Evolutionary conservation across 352 stramenopile species (phyloP), one percentile per base, ranked within the genome.

Genomic region (Phytophthora pistaciae): DNA sequence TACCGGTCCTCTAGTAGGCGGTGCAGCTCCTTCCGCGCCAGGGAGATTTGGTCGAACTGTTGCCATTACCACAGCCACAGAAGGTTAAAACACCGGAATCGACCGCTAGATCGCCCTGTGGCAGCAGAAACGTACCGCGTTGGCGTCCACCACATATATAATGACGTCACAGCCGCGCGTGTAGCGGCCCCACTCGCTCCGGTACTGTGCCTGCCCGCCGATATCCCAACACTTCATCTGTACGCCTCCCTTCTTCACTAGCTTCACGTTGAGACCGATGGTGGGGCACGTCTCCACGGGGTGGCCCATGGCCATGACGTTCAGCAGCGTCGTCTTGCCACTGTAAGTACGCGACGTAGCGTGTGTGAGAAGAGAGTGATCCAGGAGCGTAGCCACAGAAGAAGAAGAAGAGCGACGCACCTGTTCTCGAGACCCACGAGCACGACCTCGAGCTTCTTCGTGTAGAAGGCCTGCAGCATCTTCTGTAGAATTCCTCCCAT

Each of bases 161-260:
- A 99, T 99, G 63, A 99, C 97, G 82, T 99, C 96, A 82, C 97
- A 99, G 50, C 97, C 97, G 64, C 97, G 96, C 65, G 94, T 98
- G 80, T 99, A 99, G 55, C 93, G 85, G 31, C 92, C 92, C 93
- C 93, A 98, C 71, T 98, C 93, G 62, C 85, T 95, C 67, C 97
- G 93, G 69, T 99, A 99, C 82, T 99, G 95, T 69, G 96, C 95
- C 80, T 99, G 96, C 10, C 97, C 97, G 48, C 97, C 97, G 64
- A 99, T 99, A 86, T 99, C 97, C 97, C 97, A 99, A 79, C 97
- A 99, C 80, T 99, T 99, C 97, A 99, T 99, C 77, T 99, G 96
- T 68, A 96, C 89, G 31, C 87, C 86, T 79, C 96, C 83, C 92
- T 98, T 94, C 93, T 98, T 96, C 61, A 99, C 97, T 36, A 99